A percentile compares a stretch with the other conserved stretches of the same genome.
Conservation (phyloP, 495 filamentous ascomycete species). For the Melanomma pulvis-pyrius region DNA sequence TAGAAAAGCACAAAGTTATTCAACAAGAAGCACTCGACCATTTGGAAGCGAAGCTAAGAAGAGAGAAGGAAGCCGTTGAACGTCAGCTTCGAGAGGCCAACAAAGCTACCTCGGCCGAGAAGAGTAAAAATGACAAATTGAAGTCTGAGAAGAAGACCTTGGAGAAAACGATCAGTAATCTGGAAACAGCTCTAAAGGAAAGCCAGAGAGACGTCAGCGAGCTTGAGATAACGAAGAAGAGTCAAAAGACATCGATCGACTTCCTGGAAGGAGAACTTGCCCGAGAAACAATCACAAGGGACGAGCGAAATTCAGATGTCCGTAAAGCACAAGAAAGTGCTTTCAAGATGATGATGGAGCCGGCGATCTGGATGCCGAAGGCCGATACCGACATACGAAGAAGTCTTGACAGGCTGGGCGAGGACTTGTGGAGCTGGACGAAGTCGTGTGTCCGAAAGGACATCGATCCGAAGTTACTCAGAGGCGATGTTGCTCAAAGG, state of each 20-base stretch:
- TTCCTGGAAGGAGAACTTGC: background rate
- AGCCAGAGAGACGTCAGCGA: background rate
- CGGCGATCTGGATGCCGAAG: constrained; percentile 4
- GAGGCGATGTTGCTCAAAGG: background rate
- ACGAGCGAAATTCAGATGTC: background rate
- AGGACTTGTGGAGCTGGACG: constrained; percentile 4
- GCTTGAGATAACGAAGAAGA: background rate
- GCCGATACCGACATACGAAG: background rate
- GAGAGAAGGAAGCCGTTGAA: background rate
- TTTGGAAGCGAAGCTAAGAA: background rate
- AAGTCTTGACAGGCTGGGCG: background rate
- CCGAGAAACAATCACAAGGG: background rate
- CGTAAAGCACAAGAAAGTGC: constrained; percentile 6
- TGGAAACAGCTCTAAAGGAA: too few species aligned
- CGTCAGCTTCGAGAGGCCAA: background rate
- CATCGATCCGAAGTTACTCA: background rate
- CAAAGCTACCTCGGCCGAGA: too few species aligned
- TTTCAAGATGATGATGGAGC: constrained; percentile 3
- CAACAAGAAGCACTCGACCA: background rate
- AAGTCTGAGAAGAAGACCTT: background rate
- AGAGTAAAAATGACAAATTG: background rate
- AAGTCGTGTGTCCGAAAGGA: background rate
- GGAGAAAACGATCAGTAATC: background rate
- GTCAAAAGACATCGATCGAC: background rate
- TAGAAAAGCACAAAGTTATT: background rate